phyloP scores from a whole-genome alignment of 352 stramenopile genomes.

The Pythium coloratum region DNA sequence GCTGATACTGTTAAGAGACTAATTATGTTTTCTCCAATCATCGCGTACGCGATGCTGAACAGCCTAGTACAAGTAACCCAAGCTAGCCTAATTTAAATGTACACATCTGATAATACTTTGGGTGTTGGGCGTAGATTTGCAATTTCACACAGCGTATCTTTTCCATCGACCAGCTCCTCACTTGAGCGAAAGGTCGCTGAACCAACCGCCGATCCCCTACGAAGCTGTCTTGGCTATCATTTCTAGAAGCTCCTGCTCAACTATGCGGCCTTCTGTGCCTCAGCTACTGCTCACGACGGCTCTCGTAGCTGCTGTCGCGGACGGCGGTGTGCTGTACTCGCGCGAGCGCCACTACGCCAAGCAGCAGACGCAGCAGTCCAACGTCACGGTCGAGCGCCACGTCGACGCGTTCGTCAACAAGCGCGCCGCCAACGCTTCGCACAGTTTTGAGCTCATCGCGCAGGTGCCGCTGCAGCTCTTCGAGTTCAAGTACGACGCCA shows the following conservation, averaged over 20 bases:
- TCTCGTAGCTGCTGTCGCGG: background rate
- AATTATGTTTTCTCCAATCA: too few species aligned
- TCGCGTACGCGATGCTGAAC: too few species aligned
- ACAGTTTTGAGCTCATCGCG: conserved; percentile 49
- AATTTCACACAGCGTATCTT: background rate
- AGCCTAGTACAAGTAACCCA: too few species aligned
- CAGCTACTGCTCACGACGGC: background rate
- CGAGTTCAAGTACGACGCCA: conserved; percentile 82
- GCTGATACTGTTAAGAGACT: background rate
- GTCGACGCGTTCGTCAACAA: conserved; percentile 50
- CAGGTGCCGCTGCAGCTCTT: conserved; percentile 61
- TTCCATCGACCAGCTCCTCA: background rate
- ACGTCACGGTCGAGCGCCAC: conserved; percentile 51
- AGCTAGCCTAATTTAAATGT: too few species aligned
- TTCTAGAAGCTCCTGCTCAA: background rate
- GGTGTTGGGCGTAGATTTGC: too few species aligned
- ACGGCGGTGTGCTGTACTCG: conserved; percentile 29
- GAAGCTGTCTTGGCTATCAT: background rate
- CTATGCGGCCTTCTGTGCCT: background rate
- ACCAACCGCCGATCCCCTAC: background rate
- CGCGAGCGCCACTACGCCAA: conserved; percentile 23
- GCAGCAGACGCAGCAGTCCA: conserved; percentile 19
- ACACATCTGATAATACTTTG: too few species aligned
- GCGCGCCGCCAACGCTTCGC: conserved; percentile 40
- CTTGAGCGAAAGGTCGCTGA: background rate